phyloP scores from a whole-genome alignment of 768 basidiomycete genomes.

The Coprinopsis sp. region DNA sequence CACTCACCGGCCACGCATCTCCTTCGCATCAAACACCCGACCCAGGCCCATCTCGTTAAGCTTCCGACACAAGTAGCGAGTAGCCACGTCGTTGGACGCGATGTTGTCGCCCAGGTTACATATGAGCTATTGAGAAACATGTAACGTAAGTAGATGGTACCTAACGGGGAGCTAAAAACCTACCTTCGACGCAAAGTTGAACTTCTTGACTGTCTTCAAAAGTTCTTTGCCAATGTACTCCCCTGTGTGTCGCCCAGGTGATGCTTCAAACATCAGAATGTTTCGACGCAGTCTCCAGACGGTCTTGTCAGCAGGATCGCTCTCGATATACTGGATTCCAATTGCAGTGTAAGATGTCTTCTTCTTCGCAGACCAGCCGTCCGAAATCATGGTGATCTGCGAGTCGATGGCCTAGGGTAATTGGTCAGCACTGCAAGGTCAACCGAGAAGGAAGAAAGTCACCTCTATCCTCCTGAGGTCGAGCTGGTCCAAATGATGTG shows the following conservation, averaged over 20 bases:
- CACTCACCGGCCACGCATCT: slow-evolving; percentile 11
- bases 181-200: slow-evolving; percentile 12
- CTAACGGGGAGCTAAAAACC: background rate
- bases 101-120: slow-evolving; percentile 14
- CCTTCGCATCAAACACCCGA: slow-evolving; percentile 3
- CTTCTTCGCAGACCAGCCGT: slow-evolving; percentile 15
- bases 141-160: background rate
- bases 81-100: slow-evolving; percentile 11
- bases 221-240: slow-evolving; percentile 14
- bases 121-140: slow-evolving; percentile 8
- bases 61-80: slow-evolving; percentile 8
- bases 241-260: slow-evolving; percentile 13
- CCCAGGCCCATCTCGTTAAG: background rate
- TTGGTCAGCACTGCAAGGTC: background rate
- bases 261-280: slow-evolving; percentile 13
- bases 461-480: slow-evolving; percentile 9
- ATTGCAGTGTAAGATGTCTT: slow-evolving; percentile 9
- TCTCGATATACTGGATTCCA: slow-evolving; percentile 15
- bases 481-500: slow-evolving; percentile 10
- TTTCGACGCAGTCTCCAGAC: slow-evolving; percentile 12
- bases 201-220: slow-evolving; percentile 10
- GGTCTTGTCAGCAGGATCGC: slow-evolving; percentile 9
- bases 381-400: slow-evolving; percentile 11
- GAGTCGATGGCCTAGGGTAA: slow-evolving; percentile 9
- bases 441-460: slow-evolving; percentile 2